Evolutionary conservation across 2,329 filamentous ascomycete genomes (phyloP).

Genomic region (Emmonsiellopsis sp.): DNA sequence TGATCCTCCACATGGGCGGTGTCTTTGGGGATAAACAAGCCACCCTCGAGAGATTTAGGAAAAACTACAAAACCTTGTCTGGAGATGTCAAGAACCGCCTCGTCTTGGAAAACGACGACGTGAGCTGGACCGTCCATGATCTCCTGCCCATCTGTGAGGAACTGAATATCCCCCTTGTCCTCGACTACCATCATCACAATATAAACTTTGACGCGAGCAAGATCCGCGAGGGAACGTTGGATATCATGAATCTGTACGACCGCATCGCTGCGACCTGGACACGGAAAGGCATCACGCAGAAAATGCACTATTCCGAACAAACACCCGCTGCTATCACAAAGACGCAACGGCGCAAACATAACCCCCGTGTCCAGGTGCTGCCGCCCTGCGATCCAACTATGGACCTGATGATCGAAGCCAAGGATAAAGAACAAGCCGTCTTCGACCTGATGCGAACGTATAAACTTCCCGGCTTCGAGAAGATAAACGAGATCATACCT

Average conservation of each 20-base stretch:
- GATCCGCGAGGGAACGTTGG: conserved; percentile 73
- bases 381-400: conserved; percentile 75
- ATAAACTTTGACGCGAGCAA: conserved; percentile 70
- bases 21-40: conserved; percentile 78
- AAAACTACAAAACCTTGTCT: conserved; percentile 61
- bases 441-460: conserved; percentile 89
- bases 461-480: conserved; percentile 70
- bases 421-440: conserved; percentile 94
- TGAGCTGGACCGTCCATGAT: conserved; percentile 87
- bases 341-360: conserved; percentile 75
- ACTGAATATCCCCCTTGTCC: conserved; percentile 82
- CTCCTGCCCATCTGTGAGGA: conserved; percentile 84
- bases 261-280: conserved; percentile 79
- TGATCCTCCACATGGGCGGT: conserved; percentile 91
- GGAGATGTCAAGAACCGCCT: conserved; percentile 67
- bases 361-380: conserved; percentile 64
- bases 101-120: conserved; percentile 91
- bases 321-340: conserved; percentile 66
- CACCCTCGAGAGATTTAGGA: conserved; percentile 66
- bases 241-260: conserved; percentile 66
- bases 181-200: conserved; percentile 94
- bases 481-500: conserved; percentile 68
- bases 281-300: conserved; percentile 75
- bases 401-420: conserved; percentile 99
- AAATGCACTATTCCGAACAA: conserved; percentile 94